phyloP scores from a whole-genome alignment of 768 basidiomycete species.

The Artomyces pyxidatus region DNA sequence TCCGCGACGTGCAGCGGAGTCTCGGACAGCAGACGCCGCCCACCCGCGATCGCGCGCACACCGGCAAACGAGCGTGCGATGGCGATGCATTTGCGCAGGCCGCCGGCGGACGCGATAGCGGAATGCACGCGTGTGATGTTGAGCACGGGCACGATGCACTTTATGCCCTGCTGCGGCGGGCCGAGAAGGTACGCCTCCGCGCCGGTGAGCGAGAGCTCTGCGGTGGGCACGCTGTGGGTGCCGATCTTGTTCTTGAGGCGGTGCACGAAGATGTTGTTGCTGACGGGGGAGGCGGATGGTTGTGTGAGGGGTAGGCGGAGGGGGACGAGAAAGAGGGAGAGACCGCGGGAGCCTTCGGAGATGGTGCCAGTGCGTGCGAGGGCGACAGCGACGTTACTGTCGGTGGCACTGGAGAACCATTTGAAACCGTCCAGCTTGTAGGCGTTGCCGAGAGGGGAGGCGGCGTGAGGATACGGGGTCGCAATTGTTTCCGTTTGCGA shows the following conservation, averaged over 20 bases:
- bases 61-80: slow-evolving; percentile 58
- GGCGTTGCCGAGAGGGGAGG: slow-evolving; percentile 35
- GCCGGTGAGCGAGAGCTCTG: slow-evolving; percentile 56
- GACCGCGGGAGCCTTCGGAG: slow-evolving; percentile 48
- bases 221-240: slow-evolving; percentile 66
- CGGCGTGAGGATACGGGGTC: slow-evolving; percentile 24
- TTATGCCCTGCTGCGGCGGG: slow-evolving; percentile 48
- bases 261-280: slow-evolving; percentile 64
- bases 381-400: slow-evolving; percentile 63
- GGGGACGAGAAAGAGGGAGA: slow-evolving; percentile 72
- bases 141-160: slow-evolving; percentile 59
- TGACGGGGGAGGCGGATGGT: slow-evolving; percentile 35
- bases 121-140: slow-evolving; percentile 74
- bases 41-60: slow-evolving; percentile 48
- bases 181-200: slow-evolving; percentile 61
- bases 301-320: slow-evolving; percentile 45
- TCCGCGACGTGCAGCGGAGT: slow-evolving; percentile 56
- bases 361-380: slow-evolving; percentile 61
- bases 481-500: slow-evolving; percentile 67
- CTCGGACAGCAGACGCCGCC: slow-evolving; percentile 42
- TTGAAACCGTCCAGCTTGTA: slow-evolving; percentile 66
- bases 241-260: slow-evolving; percentile 76
- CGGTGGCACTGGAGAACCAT: slow-evolving; percentile 82
- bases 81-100: slow-evolving; percentile 52
- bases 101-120: slow-evolving; percentile 45